Evolutionary conservation across 2,329 filamentous ascomycete species (phyloP).

Genomic region (Geosmithia morbida): DNA sequence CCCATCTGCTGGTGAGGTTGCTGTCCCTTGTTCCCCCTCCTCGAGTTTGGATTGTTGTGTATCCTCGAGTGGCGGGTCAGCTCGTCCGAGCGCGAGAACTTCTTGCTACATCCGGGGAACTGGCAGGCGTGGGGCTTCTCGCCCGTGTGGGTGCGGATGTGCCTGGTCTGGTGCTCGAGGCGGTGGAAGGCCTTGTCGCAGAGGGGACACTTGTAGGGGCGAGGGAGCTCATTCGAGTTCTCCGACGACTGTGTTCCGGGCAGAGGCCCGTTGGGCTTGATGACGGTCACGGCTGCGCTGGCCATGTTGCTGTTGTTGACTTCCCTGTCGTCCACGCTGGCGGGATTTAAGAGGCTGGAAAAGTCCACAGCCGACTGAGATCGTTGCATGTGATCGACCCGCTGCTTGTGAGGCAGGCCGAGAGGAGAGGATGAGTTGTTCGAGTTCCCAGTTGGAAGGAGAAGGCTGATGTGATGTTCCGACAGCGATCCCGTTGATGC

Average conservation of each 20-base stretch:
- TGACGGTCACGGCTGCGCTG: constrained; percentile 33
- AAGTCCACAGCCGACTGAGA: constrained; percentile 61
- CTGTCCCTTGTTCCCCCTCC: constrained; percentile 73
- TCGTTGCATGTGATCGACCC: constrained; percentile 57
- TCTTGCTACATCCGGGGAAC: constrained; percentile 91
- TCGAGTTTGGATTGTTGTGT: constrained; percentile 97
- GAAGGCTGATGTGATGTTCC: too few relatives aligned
- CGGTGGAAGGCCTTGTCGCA: constrained; percentile 99
- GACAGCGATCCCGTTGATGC: not conserved
- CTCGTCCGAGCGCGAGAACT: constrained; percentile 93
- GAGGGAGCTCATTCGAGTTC: constrained; percentile 56
- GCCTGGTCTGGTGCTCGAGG: constrained; percentile 78
- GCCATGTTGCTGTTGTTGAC: constrained; percentile 29
- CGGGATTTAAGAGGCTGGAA: constrained; percentile 58
- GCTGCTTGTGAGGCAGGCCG: not conserved
- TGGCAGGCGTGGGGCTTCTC: constrained; percentile 97
- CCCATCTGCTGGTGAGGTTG: constrained; percentile 21
- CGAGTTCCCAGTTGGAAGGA: too few relatives aligned
- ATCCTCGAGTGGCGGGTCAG: constrained; percentile 94
- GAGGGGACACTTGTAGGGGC: constrained; percentile 95
- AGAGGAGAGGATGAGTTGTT: too few relatives aligned
- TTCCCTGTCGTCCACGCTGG: constrained; percentile 12
- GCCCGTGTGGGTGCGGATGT: constrained; percentile 94
- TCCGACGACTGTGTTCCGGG: constrained; percentile 48
- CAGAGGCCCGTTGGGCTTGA: constrained; percentile 48